phyloP scores from a whole-genome alignment of 179 eudicot genomes.

The Beta corolliflora region DNA sequence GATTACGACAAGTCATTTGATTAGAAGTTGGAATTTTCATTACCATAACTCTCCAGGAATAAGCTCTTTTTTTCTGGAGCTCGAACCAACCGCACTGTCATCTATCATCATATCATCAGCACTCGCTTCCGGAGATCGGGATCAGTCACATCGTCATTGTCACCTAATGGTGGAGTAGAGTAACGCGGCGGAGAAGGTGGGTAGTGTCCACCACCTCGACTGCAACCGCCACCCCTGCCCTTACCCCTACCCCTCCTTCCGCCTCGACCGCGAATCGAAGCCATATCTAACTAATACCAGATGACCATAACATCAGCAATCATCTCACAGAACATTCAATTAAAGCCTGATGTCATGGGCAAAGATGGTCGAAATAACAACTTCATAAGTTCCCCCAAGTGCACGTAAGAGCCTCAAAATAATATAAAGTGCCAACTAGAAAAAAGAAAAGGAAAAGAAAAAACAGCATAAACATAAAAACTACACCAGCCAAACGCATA shows the following conservation, averaged over 20 bases:
- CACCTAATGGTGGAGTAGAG: neutral
- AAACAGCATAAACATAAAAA: too few species aligned
- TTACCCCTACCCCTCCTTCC: neutral
- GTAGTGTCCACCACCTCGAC: neutral
- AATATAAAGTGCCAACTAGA: too few species aligned
- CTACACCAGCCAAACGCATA: too few species aligned
- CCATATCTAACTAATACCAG: neutral
- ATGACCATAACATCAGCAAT: neutral
- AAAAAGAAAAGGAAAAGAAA: too few species aligned
- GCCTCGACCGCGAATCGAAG: neutral
- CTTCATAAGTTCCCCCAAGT: too few species aligned
- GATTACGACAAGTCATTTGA: neutral
- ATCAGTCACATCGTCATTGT: neutral
- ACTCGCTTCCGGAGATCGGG: neutral
- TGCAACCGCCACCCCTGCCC: neutral
- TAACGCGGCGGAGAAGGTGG: neutral
- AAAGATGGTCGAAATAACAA: too few species aligned
- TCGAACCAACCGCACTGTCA: neutral
- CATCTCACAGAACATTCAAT: neutral
- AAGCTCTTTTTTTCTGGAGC: neutral
- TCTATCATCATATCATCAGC: neutral
- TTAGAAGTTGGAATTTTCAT: neutral
- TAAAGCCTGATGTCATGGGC: too few species aligned
- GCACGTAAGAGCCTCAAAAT: too few species aligned
- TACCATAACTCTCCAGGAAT: slow-evolving; percentile 2